Evolutionary conservation across 148 eudicot genomes (phyloP).

Genomic region (Camellia sinensis): DNA sequence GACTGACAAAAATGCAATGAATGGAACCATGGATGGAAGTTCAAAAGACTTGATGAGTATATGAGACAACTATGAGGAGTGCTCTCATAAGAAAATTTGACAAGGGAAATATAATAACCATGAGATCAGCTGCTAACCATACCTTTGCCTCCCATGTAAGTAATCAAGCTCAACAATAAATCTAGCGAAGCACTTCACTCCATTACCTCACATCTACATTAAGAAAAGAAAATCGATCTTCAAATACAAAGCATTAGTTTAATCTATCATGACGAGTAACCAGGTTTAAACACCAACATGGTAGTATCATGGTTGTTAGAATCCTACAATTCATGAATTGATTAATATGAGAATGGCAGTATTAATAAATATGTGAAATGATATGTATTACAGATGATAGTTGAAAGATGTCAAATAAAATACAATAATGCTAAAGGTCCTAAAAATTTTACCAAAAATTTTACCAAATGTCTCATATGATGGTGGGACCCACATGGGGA

Average conservation of each 20-base stretch:
- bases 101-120: not conserved
- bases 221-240: not conserved
- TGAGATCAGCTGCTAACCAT: not conserved
- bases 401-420: no score
- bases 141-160: conserved; percentile 81
- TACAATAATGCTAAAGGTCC: no score
- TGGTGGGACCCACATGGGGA: no score
- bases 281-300: not conserved
- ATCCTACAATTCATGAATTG: no score
- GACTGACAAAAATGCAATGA: not conserved
- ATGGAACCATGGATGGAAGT: not conserved
- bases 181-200: conserved; percentile 96
- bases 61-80: not conserved
- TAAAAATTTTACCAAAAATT: no score
- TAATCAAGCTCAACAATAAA: conserved; percentile 82
- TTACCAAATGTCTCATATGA: no score
- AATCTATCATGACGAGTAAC: not conserved
- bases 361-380: no score
- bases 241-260: not conserved
- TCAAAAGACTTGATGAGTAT: not conserved
- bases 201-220: conserved; percentile 96
- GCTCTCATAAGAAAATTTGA: not conserved
- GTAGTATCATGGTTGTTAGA: no score
- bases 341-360: no score
- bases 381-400: no score